phyloP scores from a whole-genome alignment of 169 alveolate species.

The Plasmodium coatneyi region DNA sequence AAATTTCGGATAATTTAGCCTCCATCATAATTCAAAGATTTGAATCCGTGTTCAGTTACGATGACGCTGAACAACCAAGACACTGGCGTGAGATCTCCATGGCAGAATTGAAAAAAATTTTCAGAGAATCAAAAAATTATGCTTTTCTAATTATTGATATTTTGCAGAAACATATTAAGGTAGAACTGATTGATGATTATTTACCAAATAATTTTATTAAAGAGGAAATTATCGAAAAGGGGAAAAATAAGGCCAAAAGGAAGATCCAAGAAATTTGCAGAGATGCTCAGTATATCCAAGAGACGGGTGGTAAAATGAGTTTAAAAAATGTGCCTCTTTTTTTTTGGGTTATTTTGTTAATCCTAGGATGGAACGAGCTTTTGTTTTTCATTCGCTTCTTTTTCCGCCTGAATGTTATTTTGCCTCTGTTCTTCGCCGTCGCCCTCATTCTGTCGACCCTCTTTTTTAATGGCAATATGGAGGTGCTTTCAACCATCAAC shows the following conservation, averaged over 20 bases:
- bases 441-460: constrained; percentile 70
- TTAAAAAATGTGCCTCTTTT: constrained; percentile 84
- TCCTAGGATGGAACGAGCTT: constrained; percentile 85
- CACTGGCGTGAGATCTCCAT: constrained; percentile 72
- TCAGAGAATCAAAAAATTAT: constrained; percentile 59
- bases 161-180: constrained; percentile 60
- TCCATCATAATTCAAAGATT: constrained; percentile 51
- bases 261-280: constrained; percentile 75
- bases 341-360: constrained; percentile 81
- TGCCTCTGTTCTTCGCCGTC: constrained; percentile 77
- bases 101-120: constrained; percentile 49
- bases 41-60: constrained; percentile 74
- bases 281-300: constrained; percentile 77
- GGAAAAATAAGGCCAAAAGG: constrained; percentile 60
- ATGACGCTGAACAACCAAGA: constrained; percentile 77
- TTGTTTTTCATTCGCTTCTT: constrained; percentile 67
- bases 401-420: constrained; percentile 78
- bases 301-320: constrained; percentile 73
- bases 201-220: constrained; percentile 55
- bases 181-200: constrained; percentile 67
- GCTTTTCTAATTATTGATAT: constrained; percentile 70
- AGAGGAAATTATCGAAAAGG: constrained; percentile 59
- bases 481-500: constrained; percentile 12
- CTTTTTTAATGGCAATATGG: constrained; percentile 73
- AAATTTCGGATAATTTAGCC: constrained; percentile 52